Evolutionary conservation across 1,284 basidiomycete genomes (phyloP), one percentile per base, ranked within the genome.

Genomic region (Sutorius eximius): DNA sequence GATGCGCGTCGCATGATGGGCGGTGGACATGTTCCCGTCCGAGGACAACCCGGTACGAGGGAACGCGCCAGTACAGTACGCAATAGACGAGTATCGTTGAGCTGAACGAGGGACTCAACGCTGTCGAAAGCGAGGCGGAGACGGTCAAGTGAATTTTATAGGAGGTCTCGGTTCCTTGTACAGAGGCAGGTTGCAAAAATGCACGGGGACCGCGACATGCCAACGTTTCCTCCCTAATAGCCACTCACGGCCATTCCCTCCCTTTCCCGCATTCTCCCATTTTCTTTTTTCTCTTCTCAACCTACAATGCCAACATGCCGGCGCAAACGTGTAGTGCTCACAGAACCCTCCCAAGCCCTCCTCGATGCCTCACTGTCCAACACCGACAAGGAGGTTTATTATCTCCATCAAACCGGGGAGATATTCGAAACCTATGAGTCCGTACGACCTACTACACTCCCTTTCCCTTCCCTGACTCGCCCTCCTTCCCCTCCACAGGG

Each of bases 371-470:
- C 80, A 62, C 78, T 82, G 72, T 73, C 81, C 46, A 81, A 86
- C 75, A 82, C 82, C 45, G 77, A 79, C 72, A 86, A 79, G 68
- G 85, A 89, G 66, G 93, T 95, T 71, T 97, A 86, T 76, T 94
- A 91, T 77, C 86, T 98, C 68, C 77, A 85, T 57, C 86, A 93
- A 73, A 97, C 95, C 5, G 95, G 94, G 65, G 95, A 98, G 82
- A 90, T 97, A 71, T 98, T 98, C 71, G 86, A 93, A 61, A 87
- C 87, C 67, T 97, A 96, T 70, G 93, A 96, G 93, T 95, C 69
- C 70, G 90, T 49, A 29, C 41, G 53, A 56, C 55, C 53, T 50
- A 30, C 48, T 36, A 15, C 45, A 29, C 45, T 43, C 44, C 56
- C 51, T 57, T 12, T 59, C 54, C 55, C 59, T 67, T 49, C 46